A percentile compares a stretch with the other conserved stretches of the same genome.
phyloP scores from a whole-genome alignment of 2,329 filamentous ascomycete species.

The Aspergillus tubingensis region DNA sequence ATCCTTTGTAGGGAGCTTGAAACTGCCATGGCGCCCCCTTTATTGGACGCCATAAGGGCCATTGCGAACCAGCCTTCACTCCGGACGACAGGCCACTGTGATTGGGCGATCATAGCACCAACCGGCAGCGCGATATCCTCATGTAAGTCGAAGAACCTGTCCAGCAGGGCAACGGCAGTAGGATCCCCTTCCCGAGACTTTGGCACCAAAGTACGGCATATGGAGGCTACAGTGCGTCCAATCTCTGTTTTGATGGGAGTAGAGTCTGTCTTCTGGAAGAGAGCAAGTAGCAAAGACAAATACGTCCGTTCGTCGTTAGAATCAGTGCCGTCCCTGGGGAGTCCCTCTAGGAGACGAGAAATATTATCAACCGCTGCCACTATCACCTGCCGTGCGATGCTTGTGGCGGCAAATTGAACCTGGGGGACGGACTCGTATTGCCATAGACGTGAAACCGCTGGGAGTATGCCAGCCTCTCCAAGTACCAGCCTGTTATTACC shows the following conservation, averaged over 20 bases:
- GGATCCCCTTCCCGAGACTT: conserved; percentile 26
- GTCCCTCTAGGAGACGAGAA: conserved; percentile 35
- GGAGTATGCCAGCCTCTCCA: conserved; percentile 42
- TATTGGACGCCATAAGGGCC: conserved; percentile 47
- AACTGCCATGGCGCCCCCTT: conserved; percentile 35
- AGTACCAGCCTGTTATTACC: conserved; percentile 43
- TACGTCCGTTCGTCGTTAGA: conserved; percentile 37
- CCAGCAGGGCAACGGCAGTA: conserved; percentile 28
- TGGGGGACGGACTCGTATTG: conserved; percentile 45
- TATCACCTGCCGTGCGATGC: conserved; percentile 44
- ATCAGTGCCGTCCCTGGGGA: conserved; percentile 32
- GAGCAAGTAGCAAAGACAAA: conserved; percentile 44
- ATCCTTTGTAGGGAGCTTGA: conserved; percentile 38
- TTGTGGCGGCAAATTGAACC: conserved; percentile 47
- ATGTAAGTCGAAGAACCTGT: conserved; percentile 40
- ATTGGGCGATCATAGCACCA: conserved; percentile 47
- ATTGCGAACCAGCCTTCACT: conserved; percentile 54
- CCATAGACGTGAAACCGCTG: conserved; percentile 43
- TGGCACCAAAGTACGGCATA: conserved; percentile 44
- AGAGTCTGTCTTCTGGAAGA: conserved; percentile 47
- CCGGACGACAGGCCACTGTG: conserved; percentile 50
- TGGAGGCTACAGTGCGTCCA: conserved; percentile 48
- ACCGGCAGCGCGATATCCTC: conserved; percentile 41
- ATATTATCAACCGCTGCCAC: conserved; percentile 42
- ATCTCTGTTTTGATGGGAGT: conserved; percentile 50